These are phyloP conservation scores for Cicer chorassanicum DNA, from an alignment of 306 rosid genomes.

Conservation along the genomic window DNA sequence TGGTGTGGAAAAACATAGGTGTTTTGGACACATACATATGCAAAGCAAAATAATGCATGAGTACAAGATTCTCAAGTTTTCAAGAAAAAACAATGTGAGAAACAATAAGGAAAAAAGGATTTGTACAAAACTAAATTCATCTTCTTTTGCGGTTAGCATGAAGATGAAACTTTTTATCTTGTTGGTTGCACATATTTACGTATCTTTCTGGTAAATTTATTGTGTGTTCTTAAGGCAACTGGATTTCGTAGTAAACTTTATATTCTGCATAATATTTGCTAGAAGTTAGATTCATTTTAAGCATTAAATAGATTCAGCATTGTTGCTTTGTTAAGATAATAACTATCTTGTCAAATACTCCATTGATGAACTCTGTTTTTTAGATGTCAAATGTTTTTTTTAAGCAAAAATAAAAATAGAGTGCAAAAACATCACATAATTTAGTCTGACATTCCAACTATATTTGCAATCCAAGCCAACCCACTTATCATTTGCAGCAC, in stretches of 20 bases:
- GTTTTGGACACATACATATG: background rate
- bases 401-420: no score
- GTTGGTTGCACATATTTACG: background rate
- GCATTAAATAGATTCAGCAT: constrained; percentile 23
- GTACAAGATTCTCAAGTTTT: background rate
- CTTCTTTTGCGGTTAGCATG: background rate
- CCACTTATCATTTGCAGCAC: no score
- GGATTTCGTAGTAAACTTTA: background rate
- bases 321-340: background rate
- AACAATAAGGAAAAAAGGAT: background rate
- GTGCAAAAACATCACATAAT: no score
- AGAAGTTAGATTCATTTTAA: constrained; percentile 12
- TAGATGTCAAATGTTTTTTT: background rate
- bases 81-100: background rate
- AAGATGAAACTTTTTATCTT: background rate
- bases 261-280: constrained; percentile 18
- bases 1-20: background rate
- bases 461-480: no score
- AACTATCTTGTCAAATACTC: constrained; percentile 1
- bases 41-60: background rate
- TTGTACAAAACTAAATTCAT: background rate
- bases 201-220: background rate
- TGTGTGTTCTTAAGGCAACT: background rate
- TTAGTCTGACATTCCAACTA: no score
- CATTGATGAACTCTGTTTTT: constrained; percentile 12